Base-by-base conservation (phyloP, 2,329 filamentous ascomycete genomes). In the Thelonectria blattea region DNA sequence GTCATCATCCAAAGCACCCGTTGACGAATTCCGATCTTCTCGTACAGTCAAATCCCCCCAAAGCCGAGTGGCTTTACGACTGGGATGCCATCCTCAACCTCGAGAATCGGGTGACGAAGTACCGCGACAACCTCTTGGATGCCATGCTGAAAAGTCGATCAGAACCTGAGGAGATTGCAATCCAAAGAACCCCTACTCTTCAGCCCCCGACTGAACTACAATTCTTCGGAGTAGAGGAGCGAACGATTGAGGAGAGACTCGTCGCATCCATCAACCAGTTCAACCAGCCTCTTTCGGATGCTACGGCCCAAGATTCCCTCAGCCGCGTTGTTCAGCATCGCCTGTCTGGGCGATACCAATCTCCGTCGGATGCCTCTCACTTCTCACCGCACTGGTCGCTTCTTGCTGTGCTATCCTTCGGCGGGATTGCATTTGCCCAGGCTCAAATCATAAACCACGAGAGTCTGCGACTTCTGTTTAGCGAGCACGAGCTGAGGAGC, bases 391-490 rank as follows among this genome's bases (percentile, higher is more conserved):
- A 82, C 73, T 88, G 78, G 79, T 88, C 85, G 1, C 73, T 89
- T 8, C 71, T 85, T 30, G 88, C 91, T 1, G 77, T 90, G 9
- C 79, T 96, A 11, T 96, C 92, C 0, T 90, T 97, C 67, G 87
- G 85, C 1, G 90, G 91, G 0, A 81, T 94, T 15, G 83, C 96
- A 15, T 79, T 84, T 9, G 85, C 88, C 0, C 94, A 98, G 75
- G 87, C 91, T 7, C 85, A 87, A 43, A 79, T 96, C 0, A 83
- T 97, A 39, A 95, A 93, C 66, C 86, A 86, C 30, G 89, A 91
- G 53, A 91, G 91, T 58, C 85, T 97, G 68, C 79, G 76, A 54
- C 79, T 96, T 9, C 84, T 98, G 18, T 96, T 97, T 72, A 84
- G 84, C 17, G 82, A 87, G 6, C 91, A 96, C 71, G 80, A 86